phyloP scores from a whole-genome alignment of 305 asterid genomes.

The Rubia tinctorum region DNA sequence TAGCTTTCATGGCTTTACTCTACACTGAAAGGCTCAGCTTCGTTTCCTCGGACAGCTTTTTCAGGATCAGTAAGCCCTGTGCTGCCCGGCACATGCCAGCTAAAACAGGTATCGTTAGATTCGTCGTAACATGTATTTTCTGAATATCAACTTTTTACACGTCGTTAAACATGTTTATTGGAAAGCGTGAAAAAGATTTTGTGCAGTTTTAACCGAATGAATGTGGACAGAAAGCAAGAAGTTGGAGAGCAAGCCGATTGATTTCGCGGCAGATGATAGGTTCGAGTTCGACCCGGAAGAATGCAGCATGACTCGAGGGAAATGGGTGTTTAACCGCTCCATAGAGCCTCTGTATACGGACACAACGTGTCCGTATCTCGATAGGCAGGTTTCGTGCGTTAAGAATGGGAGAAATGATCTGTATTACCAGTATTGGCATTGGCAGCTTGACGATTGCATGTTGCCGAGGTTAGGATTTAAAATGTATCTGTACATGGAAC shows the following conservation, averaged over 20 bases:
- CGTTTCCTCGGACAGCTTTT: conserved; percentile 38
- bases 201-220: background rate
- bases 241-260: conserved; percentile 35
- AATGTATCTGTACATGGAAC: background rate
- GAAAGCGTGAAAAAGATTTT: too few relatives aligned
- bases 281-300: conserved; percentile 75
- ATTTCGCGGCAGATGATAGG: conserved; percentile 47
- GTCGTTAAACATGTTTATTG: too few relatives aligned
- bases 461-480: conserved; percentile 55
- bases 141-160: too few relatives aligned
- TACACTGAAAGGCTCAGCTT: conserved; percentile 54
- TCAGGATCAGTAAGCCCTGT: conserved; percentile 46
- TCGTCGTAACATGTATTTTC: too few relatives aligned
- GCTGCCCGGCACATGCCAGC: conserved; percentile 32
- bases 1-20: conserved; percentile 50
- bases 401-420: conserved; percentile 76
- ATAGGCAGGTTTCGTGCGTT: conserved; percentile 65
- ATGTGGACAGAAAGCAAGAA: conserved; percentile 30
- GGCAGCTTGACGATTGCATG: conserved; percentile 87
- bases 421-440: conserved; percentile 73
- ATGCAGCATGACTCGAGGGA: conserved; percentile 60
- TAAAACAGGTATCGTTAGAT: conserved; percentile 29
- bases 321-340: conserved; percentile 72
- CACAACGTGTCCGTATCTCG: conserved; percentile 60
- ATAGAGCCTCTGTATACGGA: conserved; percentile 71